Base-by-base conservation (phyloP, 805 yeast species). In the Yarrowia osloensis region DNA sequence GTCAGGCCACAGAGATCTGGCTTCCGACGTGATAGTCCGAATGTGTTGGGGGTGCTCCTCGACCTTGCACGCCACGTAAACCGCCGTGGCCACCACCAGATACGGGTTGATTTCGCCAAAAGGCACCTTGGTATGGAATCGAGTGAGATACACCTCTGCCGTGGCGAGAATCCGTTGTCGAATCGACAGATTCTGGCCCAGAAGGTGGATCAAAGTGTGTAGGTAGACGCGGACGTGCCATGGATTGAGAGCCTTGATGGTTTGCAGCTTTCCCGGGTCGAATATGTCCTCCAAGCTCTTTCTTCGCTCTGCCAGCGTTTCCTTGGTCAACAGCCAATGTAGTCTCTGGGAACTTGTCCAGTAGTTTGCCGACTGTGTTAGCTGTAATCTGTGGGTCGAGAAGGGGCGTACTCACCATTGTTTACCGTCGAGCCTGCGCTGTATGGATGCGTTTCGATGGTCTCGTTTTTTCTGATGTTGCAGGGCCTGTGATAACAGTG, bases 1-100 rank as follows among this genome's bases (percentile, higher is more conserved):
- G 73, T 93, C 97, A 0, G 98, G 98, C 98, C 98, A 94, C 44
- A 91, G 78, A 42, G 88, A 88, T 65, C 97, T 79, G 1, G 98
- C 95, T 74, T 94, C 98, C 21, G 87, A 82, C 24, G 91, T 85
- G 11, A 95, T 82, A 0, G 93, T 85, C 67, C 97, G 79, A 11
- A 95, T 91, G 74, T 95, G 98, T 73, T 90, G 96, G 0, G 99
- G 98, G 71, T 91, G 88, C 76, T 95, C 99, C 76, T 95, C 98
- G 37, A 92, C 89, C 75, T 95, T 94, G 78, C 97, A 89, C 0
- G 98, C 93, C 33, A 95, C 81, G 73, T 95, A 95, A 1, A 94
- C 82, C 71, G 95, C 87, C 0, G 98, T 87, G 0, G 99, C 86
- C 12, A 91, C 88, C 67, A 93, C 77, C 47, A 92, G 77, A 73